These are phyloP conservation scores for Pholiota molesta DNA, from an alignment of 768 basidiomycete species.

Conservation along the genomic window DNA sequence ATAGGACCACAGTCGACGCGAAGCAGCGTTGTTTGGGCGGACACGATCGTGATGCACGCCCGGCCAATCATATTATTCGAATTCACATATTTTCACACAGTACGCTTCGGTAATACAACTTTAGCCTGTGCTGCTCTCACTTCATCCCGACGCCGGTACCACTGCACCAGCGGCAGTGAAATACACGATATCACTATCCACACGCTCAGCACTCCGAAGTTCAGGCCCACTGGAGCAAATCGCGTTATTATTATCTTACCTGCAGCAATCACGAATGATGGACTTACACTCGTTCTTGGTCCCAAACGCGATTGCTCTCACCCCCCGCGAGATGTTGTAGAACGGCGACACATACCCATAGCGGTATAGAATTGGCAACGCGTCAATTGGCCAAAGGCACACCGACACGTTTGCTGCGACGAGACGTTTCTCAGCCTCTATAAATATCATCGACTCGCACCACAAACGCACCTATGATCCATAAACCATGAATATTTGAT, in stretches of 20 bases:
- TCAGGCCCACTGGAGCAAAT: conserved; percentile 49
- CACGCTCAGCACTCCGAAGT: conserved; percentile 56
- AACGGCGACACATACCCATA: conserved; percentile 68
- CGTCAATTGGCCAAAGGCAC: conserved; percentile 52
- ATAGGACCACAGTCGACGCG: conserved; percentile 7
- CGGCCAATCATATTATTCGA: conserved; percentile 17
- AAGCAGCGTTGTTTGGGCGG: background rate
- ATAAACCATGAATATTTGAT: conserved; percentile 62
- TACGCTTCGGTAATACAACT: conserved; percentile 12
- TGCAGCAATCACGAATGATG: background rate
- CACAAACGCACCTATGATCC: conserved; percentile 54
- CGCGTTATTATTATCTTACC: conserved; percentile 1
- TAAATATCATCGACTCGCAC: background rate
- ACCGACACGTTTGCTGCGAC: conserved; percentile 59
- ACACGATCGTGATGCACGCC: conserved; percentile 9
- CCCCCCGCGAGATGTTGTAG: conserved; percentile 59
- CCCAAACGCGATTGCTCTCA: conserved; percentile 58
- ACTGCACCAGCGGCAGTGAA: conserved; percentile 50
- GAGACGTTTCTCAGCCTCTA: background rate
- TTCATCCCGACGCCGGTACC: conserved; percentile 26
- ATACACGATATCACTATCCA: conserved; percentile 57
- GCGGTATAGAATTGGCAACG: conserved; percentile 53
- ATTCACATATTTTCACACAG: conserved; percentile 16
- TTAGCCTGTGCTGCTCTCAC: conserved; percentile 12
- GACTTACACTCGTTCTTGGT: conserved; percentile 56